These are phyloP conservation scores for Pleurotus djamor DNA, from an alignment of 768 basidiomycete species.

Conservation along the genomic window DNA sequence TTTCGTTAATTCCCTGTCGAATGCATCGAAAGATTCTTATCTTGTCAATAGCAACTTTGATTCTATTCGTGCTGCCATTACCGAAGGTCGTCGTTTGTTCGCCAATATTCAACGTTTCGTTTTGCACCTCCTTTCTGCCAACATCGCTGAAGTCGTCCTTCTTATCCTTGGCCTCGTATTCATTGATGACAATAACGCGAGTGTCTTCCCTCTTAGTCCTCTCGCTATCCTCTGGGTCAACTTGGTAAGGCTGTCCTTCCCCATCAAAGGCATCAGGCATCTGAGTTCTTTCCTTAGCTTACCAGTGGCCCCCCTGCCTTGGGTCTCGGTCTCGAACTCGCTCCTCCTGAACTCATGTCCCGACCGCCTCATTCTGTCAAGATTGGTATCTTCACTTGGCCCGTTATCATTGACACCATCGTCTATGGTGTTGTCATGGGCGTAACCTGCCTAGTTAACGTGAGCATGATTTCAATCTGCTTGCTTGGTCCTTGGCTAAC, in stretches of 20 bases:
- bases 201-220: slow-evolving; percentile 57
- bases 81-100: slow-evolving; percentile 55
- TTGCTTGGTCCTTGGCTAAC: background rate
- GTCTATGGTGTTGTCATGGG: slow-evolving; percentile 36
- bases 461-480: slow-evolving; percentile 14
- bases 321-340: slow-evolving; percentile 49
- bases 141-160: slow-evolving; percentile 53
- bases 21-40: background rate
- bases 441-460: slow-evolving; percentile 25
- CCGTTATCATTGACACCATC: slow-evolving; percentile 32
- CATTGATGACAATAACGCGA: slow-evolving; percentile 40
- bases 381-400: slow-evolving; percentile 34
- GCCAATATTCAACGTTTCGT: slow-evolving; percentile 57
- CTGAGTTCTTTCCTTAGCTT: slow-evolving; percentile 14
- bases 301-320: slow-evolving; percentile 52
- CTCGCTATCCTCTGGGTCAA: slow-evolving; percentile 51
- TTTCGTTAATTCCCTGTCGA: slow-evolving; percentile 57
- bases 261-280: too few relatives aligned
- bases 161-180: slow-evolving; percentile 59
- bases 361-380: slow-evolving; percentile 36
- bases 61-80: slow-evolving; percentile 54
- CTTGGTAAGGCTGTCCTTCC: slow-evolving; percentile 27
- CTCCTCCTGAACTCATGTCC: slow-evolving; percentile 48
- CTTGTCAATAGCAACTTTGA: slow-evolving; percentile 43
- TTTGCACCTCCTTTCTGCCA: slow-evolving; percentile 49